Evolutionary conservation across 192 early-diverging fungal species (phyloP), one percentile per base, ranked within the genome.

Genomic region (Coemansia sp.): DNA sequence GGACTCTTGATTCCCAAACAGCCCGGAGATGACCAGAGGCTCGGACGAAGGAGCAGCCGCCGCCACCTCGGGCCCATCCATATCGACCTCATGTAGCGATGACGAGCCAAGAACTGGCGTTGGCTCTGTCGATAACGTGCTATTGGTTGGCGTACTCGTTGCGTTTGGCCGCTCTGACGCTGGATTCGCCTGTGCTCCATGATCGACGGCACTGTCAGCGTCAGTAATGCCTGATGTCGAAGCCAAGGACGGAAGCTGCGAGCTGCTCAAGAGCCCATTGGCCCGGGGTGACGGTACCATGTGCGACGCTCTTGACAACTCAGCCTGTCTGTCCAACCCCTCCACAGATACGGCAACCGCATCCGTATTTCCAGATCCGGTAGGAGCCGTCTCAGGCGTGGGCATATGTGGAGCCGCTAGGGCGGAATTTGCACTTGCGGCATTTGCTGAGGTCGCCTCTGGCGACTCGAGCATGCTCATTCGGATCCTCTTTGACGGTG

Each of bases 401-500:
- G 51, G 24, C 8, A 27, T 24, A 27, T 24, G 5, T 20, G 51
- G 9, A 54, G 57, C 31, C 16, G 5, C 57, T n/a, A 60, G 57
- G 31, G 57, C 15, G 1, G 16, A 0, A 22, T 18, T 47, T n/a
- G 54, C 57, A 5, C 31, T 36, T 33, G 12, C 10, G 11, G 24
- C 10, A 54, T 24, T 34, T 15, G 29, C 33, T 5, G 57, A 36
- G 15, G 13, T 16, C 16, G 57, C 47, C 5, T 73, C 68, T 3
- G 75, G 55, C 12, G 72, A 74, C 9, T 77, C 72, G 22, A 33
- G 15, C 3, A 10, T 27, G 47, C 75, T 82, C 68, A 84, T 73
- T 15, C 77, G 74, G 11, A 84, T 79, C 42, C 82, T 68, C 72
- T 84, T 84, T 22, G 74, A 57, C 9, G 82, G 40, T 0, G 82